Conservation (phyloP, 441 rosid genomes). For the Croton laevigatus region DNA sequence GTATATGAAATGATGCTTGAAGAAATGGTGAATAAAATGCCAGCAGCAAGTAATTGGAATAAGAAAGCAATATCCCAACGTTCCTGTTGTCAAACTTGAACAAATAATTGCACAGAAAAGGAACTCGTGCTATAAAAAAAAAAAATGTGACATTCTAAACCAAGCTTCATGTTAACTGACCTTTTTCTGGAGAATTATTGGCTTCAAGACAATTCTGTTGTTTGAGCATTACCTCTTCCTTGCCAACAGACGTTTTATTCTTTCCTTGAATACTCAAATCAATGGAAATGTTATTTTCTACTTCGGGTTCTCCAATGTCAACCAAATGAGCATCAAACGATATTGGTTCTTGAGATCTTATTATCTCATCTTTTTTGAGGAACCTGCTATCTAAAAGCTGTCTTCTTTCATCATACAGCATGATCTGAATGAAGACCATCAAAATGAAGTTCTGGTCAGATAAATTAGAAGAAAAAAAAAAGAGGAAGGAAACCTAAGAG, state of each 20-base stretch:
- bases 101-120: neutral
- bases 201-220: constrained; percentile 23
- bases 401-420: constrained; percentile 45
- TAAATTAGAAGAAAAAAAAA: neutral
- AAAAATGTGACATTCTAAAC: neutral
- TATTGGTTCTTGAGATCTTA: constrained; percentile 41
- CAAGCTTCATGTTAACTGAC: constrained; percentile 24
- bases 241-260: constrained; percentile 9
- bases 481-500: neutral
- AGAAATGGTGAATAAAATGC: neutral
- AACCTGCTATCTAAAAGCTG: constrained; percentile 43
- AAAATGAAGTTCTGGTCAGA: constrained; percentile 2
- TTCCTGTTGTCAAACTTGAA: neutral
- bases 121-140: neutral
- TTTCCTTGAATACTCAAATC: constrained; percentile 27
- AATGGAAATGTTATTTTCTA: constrained; percentile 16
- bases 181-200: constrained; percentile 31
- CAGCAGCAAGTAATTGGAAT: neutral
- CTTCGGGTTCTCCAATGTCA: constrained; percentile 46
- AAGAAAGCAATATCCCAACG: neutral
- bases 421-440: constrained; percentile 34
- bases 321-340: constrained; percentile 47
- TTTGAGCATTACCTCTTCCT: constrained; percentile 17
- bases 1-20: neutral
- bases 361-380: constrained; percentile 46